Conservation (phyloP, 139 green algal species). For the Tetraselmis chui region DNA sequence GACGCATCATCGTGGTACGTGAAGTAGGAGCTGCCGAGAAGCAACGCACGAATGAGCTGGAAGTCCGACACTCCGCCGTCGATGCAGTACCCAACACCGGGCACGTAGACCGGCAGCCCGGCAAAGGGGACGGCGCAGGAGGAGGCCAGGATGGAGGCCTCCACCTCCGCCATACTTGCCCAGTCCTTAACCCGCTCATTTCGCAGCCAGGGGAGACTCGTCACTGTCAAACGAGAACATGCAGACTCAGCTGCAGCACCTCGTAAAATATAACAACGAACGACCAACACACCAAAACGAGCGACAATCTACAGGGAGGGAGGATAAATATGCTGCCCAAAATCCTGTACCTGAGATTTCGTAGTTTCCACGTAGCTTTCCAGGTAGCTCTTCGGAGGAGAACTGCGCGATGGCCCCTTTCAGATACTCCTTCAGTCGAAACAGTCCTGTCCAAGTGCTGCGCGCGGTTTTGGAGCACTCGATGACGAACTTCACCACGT, state of each 20-base stretch:
- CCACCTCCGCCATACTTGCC: not conserved
- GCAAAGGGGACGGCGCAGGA: conserved; percentile 16
- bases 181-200: conserved; percentile 15
- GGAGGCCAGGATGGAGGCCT: conserved; percentile 19
- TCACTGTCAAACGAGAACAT: conserved; percentile 3
- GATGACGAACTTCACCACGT: not conserved
- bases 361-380: conserved; percentile 6
- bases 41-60: conserved; percentile 10
- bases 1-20: conserved; percentile 19
- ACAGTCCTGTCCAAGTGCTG: not conserved
- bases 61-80: conserved; percentile 22
- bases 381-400: not conserved
- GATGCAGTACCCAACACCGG: conserved; percentile 12
- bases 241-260: too few species aligned
- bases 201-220: conserved; percentile 9
- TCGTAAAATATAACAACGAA: too few species aligned
- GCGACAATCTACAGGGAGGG: too few species aligned
- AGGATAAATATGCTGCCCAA: too few species aligned
- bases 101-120: conserved; percentile 18
- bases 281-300: too few species aligned
- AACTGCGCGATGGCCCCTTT: conserved; percentile 12
- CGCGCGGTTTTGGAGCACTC: conserved; percentile 5
- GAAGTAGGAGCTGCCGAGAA: conserved; percentile 10
- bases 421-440: conserved; percentile 10
- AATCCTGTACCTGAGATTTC: conserved; percentile 8